Evolutionary conservation across 441 rosid species (phyloP).

Genomic region (Euphorbia schlechtendalii): DNA sequence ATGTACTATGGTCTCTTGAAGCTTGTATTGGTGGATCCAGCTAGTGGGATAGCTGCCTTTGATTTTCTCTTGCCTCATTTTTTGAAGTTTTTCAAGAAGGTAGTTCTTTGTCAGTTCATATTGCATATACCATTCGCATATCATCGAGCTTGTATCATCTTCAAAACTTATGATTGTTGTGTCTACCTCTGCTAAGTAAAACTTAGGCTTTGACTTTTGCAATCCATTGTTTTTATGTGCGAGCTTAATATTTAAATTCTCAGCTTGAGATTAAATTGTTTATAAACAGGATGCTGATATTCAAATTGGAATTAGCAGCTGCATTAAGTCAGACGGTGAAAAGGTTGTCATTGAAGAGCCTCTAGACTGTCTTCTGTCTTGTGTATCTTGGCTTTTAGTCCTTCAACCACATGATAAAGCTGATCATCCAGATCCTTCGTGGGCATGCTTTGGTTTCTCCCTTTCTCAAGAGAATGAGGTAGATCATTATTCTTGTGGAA

Average conservation of each 20-base stretch:
- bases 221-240: constrained; percentile 4
- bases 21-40: constrained; percentile 62
- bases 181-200: constrained; percentile 11
- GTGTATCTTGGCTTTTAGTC: constrained; percentile 65
- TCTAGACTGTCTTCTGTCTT: constrained; percentile 63
- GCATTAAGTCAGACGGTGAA: constrained; percentile 46
- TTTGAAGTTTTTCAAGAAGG: constrained; percentile 61
- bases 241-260: not conserved
- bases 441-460: constrained; percentile 73
- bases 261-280: constrained; percentile 7
- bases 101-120: constrained; percentile 25
- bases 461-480: constrained; percentile 86
- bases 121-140: constrained; percentile 8
- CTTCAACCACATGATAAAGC: constrained; percentile 49
- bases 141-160: not conserved
- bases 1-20: constrained; percentile 63
- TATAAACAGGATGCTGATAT: constrained; percentile 45
- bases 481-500: constrained; percentile 16
- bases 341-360: constrained; percentile 57
- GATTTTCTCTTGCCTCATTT: constrained; percentile 79
- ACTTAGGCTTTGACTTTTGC: constrained; percentile 7
- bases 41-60: constrained; percentile 44
- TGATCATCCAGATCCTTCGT: constrained; percentile 35
- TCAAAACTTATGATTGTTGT: not conserved
- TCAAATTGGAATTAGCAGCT: constrained; percentile 45